Percentiles rank a stretch among this genome's conserved stretches.
phyloP scores from a whole-genome alignment of 164 flowering plant genomes.

The Piper betle region DNA sequence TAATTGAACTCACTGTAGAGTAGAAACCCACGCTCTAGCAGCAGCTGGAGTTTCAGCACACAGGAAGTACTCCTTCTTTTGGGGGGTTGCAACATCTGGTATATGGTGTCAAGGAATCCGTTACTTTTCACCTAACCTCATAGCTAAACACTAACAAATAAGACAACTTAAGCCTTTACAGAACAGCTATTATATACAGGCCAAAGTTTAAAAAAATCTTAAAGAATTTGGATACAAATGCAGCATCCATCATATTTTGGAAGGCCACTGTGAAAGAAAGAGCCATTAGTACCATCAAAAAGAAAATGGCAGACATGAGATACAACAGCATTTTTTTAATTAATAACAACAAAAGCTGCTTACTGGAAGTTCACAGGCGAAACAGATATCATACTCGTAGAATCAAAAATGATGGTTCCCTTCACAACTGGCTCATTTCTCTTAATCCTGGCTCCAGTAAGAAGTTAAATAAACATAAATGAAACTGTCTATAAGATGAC shows the following conservation, averaged over 20 bases:
- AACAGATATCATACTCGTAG: slow-evolving; percentile 65
- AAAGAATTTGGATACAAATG: slow-evolving; percentile 67
- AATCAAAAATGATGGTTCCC: slow-evolving; percentile 77
- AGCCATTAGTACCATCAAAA: slow-evolving; percentile 5
- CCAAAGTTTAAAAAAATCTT: background rate
- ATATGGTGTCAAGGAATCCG: slow-evolving; percentile 27
- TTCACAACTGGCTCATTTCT: slow-evolving; percentile 82
- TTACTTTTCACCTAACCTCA: background rate
- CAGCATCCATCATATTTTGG: slow-evolving; percentile 98
- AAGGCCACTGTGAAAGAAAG: slow-evolving; percentile 50
- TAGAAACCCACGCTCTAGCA: slow-evolving; percentile 96
- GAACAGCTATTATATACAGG: background rate
- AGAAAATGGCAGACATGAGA: slow-evolving; percentile 1
- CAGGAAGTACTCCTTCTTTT: slow-evolving; percentile 83
- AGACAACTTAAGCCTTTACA: background rate
- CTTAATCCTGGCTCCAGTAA: slow-evolving; percentile 38
- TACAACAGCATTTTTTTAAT: background rate
- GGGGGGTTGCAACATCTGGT: slow-evolving; percentile 90
- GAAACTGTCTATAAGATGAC: background rate
- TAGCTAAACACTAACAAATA: background rate
- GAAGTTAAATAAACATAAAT: slow-evolving; percentile 1
- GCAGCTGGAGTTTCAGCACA: slow-evolving; percentile 99
- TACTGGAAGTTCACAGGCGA: slow-evolving; percentile 98
- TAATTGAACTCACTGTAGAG: slow-evolving; percentile 63
- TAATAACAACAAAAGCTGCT: slow-evolving; percentile 8